These are phyloP conservation scores for Panellus pusillus DNA, from an alignment of 768 basidiomycete species.

Conservation along the genomic window DNA sequence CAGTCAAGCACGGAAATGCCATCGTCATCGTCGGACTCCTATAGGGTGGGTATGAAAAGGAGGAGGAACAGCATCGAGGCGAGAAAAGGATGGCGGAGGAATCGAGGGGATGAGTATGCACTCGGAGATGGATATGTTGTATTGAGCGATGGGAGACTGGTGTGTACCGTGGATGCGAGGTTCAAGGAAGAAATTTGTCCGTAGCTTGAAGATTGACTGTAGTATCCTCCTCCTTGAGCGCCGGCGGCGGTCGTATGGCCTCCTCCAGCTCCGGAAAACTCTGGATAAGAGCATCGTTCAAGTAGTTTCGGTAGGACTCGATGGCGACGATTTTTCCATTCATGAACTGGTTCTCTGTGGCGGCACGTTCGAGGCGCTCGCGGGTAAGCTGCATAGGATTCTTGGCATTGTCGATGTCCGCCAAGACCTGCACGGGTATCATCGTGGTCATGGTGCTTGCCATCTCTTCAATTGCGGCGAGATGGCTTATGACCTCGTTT, in stretches of 20 bases:
- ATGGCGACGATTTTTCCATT: slow-evolving; percentile 84
- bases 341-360: slow-evolving; percentile 91
- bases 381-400: slow-evolving; percentile 84
- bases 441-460: slow-evolving; percentile 58
- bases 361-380: slow-evolving; percentile 77
- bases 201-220: background rate
- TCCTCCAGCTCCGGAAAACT: slow-evolving; percentile 68
- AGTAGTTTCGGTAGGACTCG: slow-evolving; percentile 67
- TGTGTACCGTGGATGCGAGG: background rate
- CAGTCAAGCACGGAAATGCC: slow-evolving; percentile 7
- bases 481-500: slow-evolving; percentile 73
- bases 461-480: slow-evolving; percentile 68
- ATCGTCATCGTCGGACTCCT: slow-evolving; percentile 12
- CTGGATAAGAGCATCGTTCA: slow-evolving; percentile 70
- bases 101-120: slow-evolving; percentile 9
- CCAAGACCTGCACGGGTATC: slow-evolving; percentile 74
- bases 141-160: background rate
- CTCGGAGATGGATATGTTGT: slow-evolving; percentile 10
- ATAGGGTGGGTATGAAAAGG: slow-evolving; percentile 11
- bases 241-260: slow-evolving; percentile 24
- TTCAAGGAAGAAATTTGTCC: slow-evolving; percentile 2
- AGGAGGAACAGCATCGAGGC: slow-evolving; percentile 17
- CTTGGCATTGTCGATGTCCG: slow-evolving; percentile 75
- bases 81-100: slow-evolving; percentile 9
- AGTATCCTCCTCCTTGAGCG: slow-evolving; percentile 10